Conservation (phyloP, 1,284 basidiomycete genomes). For the Coniferiporia weirii region DNA sequence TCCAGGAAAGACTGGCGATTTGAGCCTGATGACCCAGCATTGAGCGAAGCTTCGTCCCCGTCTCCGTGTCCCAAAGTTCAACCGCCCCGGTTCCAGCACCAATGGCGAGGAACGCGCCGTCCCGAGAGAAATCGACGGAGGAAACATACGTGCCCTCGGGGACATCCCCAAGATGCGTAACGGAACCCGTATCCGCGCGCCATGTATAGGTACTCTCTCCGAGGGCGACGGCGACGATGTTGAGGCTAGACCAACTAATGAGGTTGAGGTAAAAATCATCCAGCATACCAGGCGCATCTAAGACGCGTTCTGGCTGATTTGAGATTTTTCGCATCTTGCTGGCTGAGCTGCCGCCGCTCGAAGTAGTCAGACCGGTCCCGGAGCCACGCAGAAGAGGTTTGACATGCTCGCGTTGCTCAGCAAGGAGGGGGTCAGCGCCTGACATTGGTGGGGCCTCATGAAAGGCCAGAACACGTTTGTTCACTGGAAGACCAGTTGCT, state of each 20-base stretch:
- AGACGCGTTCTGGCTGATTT: conserved; percentile 81
- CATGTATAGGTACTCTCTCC: conserved; percentile 84
- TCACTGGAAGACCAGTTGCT: conserved; percentile 67
- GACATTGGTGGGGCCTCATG: conserved; percentile 70
- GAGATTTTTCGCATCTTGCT: conserved; percentile 75
- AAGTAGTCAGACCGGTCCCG: conserved; percentile 52
- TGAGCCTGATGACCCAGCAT: conserved; percentile 84
- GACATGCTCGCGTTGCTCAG: conserved; percentile 68
- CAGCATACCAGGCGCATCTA: conserved; percentile 92
- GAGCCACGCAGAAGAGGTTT: conserved; percentile 69
- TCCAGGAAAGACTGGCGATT: conserved; percentile 81
- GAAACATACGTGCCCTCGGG: conserved; percentile 73
- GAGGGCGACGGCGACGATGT: conserved; percentile 85
- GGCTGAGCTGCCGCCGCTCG: conserved; percentile 49
- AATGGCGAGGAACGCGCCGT: conserved; percentile 84
- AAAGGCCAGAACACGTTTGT: conserved; percentile 72
- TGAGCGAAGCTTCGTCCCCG: conserved; percentile 76
- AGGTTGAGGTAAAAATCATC: conserved; percentile 99
- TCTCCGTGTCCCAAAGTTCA: conserved; percentile 94
- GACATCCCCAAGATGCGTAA: conserved; percentile 72
- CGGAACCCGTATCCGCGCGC: conserved; percentile 87
- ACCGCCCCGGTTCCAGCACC: conserved; percentile 84
- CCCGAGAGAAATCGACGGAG: conserved; percentile 80
- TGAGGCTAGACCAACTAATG: conserved; percentile 83
- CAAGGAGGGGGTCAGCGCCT: conserved; percentile 61